Conservation (phyloP, 495 filamentous ascomycete species). For the Tuber borchii region DNA sequence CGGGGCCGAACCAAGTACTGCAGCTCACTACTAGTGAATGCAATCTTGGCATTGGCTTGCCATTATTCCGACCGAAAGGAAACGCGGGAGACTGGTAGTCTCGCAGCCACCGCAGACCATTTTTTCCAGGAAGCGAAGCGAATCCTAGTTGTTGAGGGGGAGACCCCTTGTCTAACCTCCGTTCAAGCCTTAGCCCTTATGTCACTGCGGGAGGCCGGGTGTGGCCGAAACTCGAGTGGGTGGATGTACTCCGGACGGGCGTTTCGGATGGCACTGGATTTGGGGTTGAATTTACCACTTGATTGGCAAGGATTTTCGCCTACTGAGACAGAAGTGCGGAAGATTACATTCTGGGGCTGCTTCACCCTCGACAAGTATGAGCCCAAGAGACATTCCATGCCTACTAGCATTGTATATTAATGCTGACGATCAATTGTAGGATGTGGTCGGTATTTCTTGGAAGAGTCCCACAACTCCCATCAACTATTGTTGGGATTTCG, state of each 20-base stretch:
- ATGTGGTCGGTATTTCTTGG: constrained; percentile 60
- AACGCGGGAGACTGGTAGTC: constrained; percentile 55
- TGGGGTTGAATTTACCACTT: constrained; percentile 53
- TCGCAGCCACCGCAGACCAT: constrained; percentile 45
- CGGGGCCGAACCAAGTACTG: constrained; percentile 56
- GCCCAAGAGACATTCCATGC: constrained; percentile 28
- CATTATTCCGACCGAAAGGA: constrained; percentile 62
- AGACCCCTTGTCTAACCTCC: constrained; percentile 62
- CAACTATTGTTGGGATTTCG: constrained; percentile 26
- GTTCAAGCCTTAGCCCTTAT: constrained; percentile 74
- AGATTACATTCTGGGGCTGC: constrained; percentile 66
- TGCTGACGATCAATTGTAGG: constrained; percentile 42
- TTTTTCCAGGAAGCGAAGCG: constrained; percentile 64
- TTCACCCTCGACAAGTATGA: constrained; percentile 63
- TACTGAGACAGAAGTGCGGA: constrained; percentile 55
- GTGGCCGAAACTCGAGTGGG: constrained; percentile 58
- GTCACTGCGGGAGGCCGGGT: constrained; percentile 60
- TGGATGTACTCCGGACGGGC: constrained; percentile 62
- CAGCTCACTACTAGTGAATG: constrained; percentile 68
- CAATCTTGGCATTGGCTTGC: constrained; percentile 64
- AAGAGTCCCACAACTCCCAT: constrained; percentile 57
- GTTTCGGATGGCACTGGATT: constrained; percentile 59
- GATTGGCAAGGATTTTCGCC: constrained; percentile 20
- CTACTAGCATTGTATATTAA: background rate
- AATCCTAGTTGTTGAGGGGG: constrained; percentile 48